Percentiles rank a stretch among this genome's conserved stretches.
Conservation (phyloP, 176 grass and related monocot species). For the Elaeis guineensis region DNA sequence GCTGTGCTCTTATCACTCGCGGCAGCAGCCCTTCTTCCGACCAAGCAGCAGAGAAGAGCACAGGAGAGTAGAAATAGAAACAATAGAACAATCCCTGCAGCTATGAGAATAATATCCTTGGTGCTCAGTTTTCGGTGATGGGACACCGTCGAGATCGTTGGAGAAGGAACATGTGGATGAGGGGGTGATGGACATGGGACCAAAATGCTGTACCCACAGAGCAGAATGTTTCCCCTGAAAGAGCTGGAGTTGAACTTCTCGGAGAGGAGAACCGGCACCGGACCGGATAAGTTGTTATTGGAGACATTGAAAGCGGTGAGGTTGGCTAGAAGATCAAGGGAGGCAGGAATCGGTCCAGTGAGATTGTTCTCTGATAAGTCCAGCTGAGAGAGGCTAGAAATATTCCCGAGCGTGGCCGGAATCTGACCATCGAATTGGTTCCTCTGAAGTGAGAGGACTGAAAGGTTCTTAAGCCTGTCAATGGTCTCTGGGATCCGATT, state of each 20-base stretch:
- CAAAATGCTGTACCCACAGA: constrained; percentile 74
- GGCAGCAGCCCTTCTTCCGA: constrained; percentile 31
- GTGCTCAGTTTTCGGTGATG: constrained; percentile 43
- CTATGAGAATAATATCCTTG: constrained; percentile 59
- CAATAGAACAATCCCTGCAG: constrained; percentile 45
- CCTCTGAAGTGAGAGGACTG: constrained; percentile 38
- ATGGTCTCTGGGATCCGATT: constrained; percentile 42
- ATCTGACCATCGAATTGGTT: constrained; percentile 60
- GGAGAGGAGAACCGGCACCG: constrained; percentile 55
- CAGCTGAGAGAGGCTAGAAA: constrained; percentile 45
- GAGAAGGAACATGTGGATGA: constrained; percentile 12
- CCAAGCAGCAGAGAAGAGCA: constrained; percentile 45
- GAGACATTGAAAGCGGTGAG: constrained; percentile 71
- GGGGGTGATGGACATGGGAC: constrained; percentile 59
- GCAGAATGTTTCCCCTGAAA: constrained; percentile 67
- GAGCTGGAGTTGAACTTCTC: constrained; percentile 89
- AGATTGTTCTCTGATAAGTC: constrained; percentile 85
- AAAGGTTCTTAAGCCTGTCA: constrained; percentile 52
- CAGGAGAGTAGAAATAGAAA: constrained; percentile 69
- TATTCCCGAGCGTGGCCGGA: constrained; percentile 45
- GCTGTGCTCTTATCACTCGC: constrained; percentile 27
- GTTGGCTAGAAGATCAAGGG: constrained; percentile 40
- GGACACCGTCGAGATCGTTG: constrained; percentile 20
- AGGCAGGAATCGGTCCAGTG: constrained; percentile 60
- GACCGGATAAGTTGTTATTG: constrained; percentile 59